Conservation (phyloP, 306 rosid species). For the Potentilla sterilis region DNA sequence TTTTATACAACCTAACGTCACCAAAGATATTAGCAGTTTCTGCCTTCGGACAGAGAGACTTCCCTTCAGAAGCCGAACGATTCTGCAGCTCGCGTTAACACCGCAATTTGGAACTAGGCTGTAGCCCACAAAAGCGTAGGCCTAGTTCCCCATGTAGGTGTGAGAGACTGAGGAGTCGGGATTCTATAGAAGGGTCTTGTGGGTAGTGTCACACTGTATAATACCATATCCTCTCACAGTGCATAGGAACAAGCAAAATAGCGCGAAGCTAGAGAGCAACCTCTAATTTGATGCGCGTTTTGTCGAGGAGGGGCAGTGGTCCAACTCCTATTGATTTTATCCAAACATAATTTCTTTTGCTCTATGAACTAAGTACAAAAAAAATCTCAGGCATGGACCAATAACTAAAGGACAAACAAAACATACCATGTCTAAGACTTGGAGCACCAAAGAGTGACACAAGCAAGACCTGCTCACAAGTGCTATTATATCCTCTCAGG, state of each 20-base stretch:
- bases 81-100: too few species aligned
- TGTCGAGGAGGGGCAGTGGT: slow-evolving; percentile 9
- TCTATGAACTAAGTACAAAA: background rate
- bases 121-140: too few species aligned
- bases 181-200: too few species aligned
- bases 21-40: too few species aligned
- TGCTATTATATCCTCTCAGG: background rate
- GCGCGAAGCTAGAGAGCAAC: slow-evolving; percentile 14
- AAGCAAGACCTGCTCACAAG: background rate
- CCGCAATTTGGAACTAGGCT: too few species aligned
- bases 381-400: background rate
- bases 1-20: too few species aligned
- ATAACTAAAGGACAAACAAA: slow-evolving; percentile 12
- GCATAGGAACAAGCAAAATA: slow-evolving; percentile 8
- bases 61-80: too few species aligned
- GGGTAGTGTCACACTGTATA: background rate
- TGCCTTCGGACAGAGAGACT: too few species aligned
- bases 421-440: background rate
- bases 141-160: too few species aligned
- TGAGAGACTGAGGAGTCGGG: too few species aligned
- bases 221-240: background rate
- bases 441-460: background rate
- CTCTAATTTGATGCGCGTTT: slow-evolving; percentile 3
- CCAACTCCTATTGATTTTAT: background rate
- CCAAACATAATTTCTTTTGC: background rate